phyloP scores from a whole-genome alignment of 139 green algal genomes.

The Edaphochlamys debaryana region DNA sequence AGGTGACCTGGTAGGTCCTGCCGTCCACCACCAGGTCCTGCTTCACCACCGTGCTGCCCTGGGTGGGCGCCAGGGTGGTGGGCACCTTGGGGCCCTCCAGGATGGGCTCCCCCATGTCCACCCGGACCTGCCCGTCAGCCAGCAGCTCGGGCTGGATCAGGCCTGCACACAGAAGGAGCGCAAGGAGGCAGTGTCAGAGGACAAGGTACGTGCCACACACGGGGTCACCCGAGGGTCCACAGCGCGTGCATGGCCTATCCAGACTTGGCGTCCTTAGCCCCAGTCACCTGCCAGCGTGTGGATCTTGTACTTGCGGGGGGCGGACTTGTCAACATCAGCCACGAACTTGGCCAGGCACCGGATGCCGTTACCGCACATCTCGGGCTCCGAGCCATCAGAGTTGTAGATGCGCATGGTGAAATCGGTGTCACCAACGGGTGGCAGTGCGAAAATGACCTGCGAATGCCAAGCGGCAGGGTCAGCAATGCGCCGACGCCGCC shows the following conservation, averaged over 20 bases:
- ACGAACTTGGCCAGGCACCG: constrained; percentile 95
- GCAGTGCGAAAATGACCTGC: constrained; percentile 94
- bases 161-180: constrained; percentile 59
- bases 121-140: constrained; percentile 90
- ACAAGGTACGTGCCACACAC: no score
- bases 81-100: constrained; percentile 82
- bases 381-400: constrained; percentile 95
- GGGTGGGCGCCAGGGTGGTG: constrained; percentile 82
- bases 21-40: constrained; percentile 81
- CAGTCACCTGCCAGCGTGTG: constrained; percentile 90
- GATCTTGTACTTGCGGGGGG: constrained; percentile 80
- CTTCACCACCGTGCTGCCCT: constrained; percentile 77
- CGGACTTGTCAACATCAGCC: constrained; percentile 76
- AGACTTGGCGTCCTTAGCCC: no score
- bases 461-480: no score
- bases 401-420: constrained; percentile 99
- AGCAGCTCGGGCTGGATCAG: constrained; percentile 92
- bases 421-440: constrained; percentile 76
- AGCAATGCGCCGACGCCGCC: no score
- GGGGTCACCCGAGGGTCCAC: no score
- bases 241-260: no score
- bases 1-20: constrained; percentile 82
- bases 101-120: constrained; percentile 97
- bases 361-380: constrained; percentile 99
- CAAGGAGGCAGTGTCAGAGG: no score